Percentiles rank a stretch among this genome's conserved stretches.
phyloP scores from a whole-genome alignment of 805 yeast genomes.

The Zygosaccharomyces pseudorouxii region DNA sequence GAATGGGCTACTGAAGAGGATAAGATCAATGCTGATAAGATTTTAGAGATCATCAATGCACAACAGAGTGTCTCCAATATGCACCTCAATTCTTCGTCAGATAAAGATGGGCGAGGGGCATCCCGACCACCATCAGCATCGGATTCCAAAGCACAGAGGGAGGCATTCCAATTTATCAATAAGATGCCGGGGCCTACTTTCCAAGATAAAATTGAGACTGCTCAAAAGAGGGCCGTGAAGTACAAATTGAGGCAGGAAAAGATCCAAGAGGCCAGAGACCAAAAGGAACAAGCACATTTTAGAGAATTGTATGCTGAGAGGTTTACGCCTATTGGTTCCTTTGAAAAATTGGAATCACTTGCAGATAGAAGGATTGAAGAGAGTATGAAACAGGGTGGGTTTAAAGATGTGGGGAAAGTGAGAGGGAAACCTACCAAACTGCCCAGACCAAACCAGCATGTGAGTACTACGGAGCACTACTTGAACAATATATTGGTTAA shows the following conservation, averaged over 20 bases:
- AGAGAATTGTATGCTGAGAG: conserved; percentile 59
- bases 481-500: conserved; percentile 68
- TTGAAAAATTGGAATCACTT: conserved; percentile 49
- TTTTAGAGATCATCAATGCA: conserved; percentile 44
- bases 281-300: conserved; percentile 46
- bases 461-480: conserved; percentile 70
- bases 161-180: conserved; percentile 6
- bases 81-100: conserved; percentile 35
- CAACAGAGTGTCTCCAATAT: conserved; percentile 38
- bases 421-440: conserved; percentile 58
- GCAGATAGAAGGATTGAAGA: conserved; percentile 78
- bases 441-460: conserved; percentile 47
- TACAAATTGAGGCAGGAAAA: conserved; percentile 42
- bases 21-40: conserved; percentile 38
- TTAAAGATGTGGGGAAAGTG: conserved; percentile 45
- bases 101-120: conserved; percentile 56
- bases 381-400: conserved; percentile 66
- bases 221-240: conserved; percentile 63
- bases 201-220: conserved; percentile 41
- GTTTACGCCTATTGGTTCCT: conserved; percentile 41
- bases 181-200: conserved; percentile 18
- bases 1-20: conserved; percentile 30
- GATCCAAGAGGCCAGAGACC: conserved; percentile 23
- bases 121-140: conserved; percentile 36
- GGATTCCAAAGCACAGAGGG: conserved; percentile 9